Evolutionary conservation across 148 eudicot genomes (phyloP).

Genomic region (Vaccinium macrocarpon): DNA sequence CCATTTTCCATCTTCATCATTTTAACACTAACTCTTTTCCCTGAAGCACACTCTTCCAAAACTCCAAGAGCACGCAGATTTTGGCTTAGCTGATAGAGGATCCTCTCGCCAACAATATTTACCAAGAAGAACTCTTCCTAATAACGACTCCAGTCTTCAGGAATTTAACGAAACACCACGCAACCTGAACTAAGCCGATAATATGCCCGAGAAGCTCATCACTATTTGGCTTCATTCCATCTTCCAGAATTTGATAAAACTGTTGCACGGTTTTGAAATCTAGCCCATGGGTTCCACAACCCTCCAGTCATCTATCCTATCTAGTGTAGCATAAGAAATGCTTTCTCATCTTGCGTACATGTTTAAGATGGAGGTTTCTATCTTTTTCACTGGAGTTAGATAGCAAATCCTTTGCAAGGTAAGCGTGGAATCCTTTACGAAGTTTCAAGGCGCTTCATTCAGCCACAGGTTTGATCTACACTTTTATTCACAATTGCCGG

Average conservation of each 20-base stretch:
- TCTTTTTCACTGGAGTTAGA: constrained; percentile 15
- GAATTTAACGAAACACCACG: too few relatives aligned
- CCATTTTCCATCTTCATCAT: too few relatives aligned
- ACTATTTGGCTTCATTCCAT: constrained; percentile 44
- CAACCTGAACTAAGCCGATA: constrained; percentile 31
- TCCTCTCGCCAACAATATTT: too few relatives aligned
- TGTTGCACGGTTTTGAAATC: constrained; percentile 38
- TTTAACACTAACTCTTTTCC: too few relatives aligned
- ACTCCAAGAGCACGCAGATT: too few relatives aligned
- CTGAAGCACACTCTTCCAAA: too few relatives aligned
- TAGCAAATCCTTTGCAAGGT: constrained; percentile 26
- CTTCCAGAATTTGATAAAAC: constrained; percentile 36
- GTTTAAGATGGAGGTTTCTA: constrained; percentile 31
- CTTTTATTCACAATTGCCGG: constrained; percentile 24
- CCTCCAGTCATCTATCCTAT: constrained; percentile 43
- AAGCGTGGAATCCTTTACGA: constrained; percentile 52
- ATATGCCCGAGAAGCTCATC: constrained; percentile 38
- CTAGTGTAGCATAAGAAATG: constrained; percentile 12
- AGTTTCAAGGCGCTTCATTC: constrained; percentile 47
- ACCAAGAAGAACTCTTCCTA: too few relatives aligned
- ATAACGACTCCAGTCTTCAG: too few relatives aligned
- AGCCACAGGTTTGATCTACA: constrained; percentile 15
- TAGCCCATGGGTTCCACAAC: constrained; percentile 41
- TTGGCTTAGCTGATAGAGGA: too few relatives aligned
- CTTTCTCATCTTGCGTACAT: constrained; percentile 31